These are phyloP conservation scores for Prunus padus DNA, from an alignment of 306 rosid species.

Conservation along the genomic window DNA sequence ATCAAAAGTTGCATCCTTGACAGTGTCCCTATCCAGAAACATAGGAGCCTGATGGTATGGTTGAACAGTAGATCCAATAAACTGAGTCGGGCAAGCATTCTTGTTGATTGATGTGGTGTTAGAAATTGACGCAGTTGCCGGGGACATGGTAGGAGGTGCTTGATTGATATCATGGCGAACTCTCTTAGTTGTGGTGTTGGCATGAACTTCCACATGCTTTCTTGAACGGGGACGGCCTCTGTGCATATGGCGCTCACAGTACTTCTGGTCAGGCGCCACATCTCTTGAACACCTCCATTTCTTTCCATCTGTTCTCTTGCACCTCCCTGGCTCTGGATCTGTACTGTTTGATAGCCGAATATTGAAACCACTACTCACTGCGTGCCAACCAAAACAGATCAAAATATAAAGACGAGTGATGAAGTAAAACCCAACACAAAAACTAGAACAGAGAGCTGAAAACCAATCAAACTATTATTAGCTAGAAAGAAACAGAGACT, in stretches of 20 bases:
- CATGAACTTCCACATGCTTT: conserved; percentile 88
- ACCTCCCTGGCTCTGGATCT: conserved; percentile 76
- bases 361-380: conserved; percentile 51
- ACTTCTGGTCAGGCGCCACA: conserved; percentile 70
- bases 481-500: background rate
- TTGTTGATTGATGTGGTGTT: conserved; percentile 29
- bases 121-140: conserved; percentile 27
- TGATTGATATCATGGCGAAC: conserved; percentile 44
- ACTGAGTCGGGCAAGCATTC: conserved; percentile 40
- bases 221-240: conserved; percentile 99
- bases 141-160: conserved; percentile 21
- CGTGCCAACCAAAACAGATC: background rate
- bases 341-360: conserved; percentile 43
- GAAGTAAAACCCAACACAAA: background rate
- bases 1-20: conserved; percentile 33
- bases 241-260: conserved; percentile 85
- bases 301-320: conserved; percentile 81
- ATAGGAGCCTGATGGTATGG: conserved; percentile 39
- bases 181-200: conserved; percentile 39
- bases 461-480: background rate
- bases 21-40: conserved; percentile 30
- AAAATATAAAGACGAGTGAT: background rate
- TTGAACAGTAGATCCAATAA: conserved; percentile 33
- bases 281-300: conserved; percentile 90
- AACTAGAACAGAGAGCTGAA: background rate